Evolutionary conservation across 2,329 filamentous ascomycete species (phyloP), one percentile per base, ranked within the genome.

Genomic region (Aureobasidium sp.): DNA sequence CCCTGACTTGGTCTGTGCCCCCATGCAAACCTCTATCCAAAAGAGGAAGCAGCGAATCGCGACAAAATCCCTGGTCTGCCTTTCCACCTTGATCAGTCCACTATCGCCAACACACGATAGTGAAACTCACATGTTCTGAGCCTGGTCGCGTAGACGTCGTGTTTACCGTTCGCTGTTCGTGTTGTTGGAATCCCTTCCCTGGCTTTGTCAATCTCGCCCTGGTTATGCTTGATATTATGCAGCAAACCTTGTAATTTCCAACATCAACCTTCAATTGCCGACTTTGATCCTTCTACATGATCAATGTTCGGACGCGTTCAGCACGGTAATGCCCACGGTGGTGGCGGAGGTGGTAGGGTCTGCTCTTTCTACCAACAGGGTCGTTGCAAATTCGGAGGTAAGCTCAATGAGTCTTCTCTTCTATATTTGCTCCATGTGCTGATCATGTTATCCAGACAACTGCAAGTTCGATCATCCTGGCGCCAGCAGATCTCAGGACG

Each of bases 291-390:
- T 34, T 6, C 37, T 29, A 5, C 22, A 57, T 39, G 36, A 31
- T 29, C 42, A 20, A 65, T 65, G 62, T 65, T 55, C 29, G 47
- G 41, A 27, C 44, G 64, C 29, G 62, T 44, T 14, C 51, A 55
- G 29, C 39, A 61, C 9, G 51, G 53, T 14, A 51, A 51, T 12
- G 47, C 29, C 51, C 37, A 22, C 20, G 52, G 52, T 20, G 53
- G 53, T 14, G 63, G 61, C 42, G 61, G 62, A 7, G 58, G 65
- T 25, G 55, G 58, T 42, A 63, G 62, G 34, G 70, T 87, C 62
- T 90, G 87, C 77, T 80, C 74, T 65, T 90, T 83, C 72, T 90
- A 80, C 69, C 80, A 82, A 70, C 80, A 86, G 71, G 86, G 86
- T 47, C 79, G 78, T 65, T 91, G 87, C 77, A 83, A 77, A 69